These are phyloP conservation scores for Skeletonema potamos DNA, from an alignment of 108 stramenopile species.

Conservation along the genomic window DNA sequence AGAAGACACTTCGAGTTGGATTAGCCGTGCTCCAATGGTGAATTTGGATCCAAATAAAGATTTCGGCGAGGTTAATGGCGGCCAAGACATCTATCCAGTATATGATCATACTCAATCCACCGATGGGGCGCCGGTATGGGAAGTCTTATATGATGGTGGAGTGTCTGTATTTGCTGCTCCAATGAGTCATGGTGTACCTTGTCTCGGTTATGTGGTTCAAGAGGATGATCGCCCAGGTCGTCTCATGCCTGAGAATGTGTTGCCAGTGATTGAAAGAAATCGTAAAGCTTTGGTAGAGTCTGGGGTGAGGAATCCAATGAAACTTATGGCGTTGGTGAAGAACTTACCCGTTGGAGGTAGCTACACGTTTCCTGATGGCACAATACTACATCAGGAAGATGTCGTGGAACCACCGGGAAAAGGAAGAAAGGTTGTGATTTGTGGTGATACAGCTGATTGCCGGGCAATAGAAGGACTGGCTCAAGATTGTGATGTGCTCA, in stretches of 20 bases:
- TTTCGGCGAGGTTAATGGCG: constrained; percentile 42
- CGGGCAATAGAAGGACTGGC: constrained; percentile 63
- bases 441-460: constrained; percentile 91
- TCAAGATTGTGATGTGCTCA: constrained; percentile 74
- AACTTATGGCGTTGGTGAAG: constrained; percentile 85
- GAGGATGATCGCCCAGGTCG: constrained; percentile 84
- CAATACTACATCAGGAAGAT: constrained; percentile 76
- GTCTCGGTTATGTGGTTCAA: constrained; percentile 91
- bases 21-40: constrained; percentile 64
- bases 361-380: constrained; percentile 92
- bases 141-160: constrained; percentile 81
- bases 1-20: constrained; percentile 72
- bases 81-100: constrained; percentile 71
- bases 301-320: constrained; percentile 83
- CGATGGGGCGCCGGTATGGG: constrained; percentile 85
- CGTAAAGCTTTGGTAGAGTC: constrained; percentile 58
- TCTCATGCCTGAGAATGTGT: constrained; percentile 73
- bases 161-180: constrained; percentile 87
- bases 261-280: constrained; percentile 80
- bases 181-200: constrained; percentile 94
- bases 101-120: constrained; percentile 69
- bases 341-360: constrained; percentile 66
- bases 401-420: constrained; percentile 75
- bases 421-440: constrained; percentile 92
- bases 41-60: constrained; percentile 49